Base-by-base conservation (phyloP, 306 rosid genomes). In the Morella rubra region DNA sequence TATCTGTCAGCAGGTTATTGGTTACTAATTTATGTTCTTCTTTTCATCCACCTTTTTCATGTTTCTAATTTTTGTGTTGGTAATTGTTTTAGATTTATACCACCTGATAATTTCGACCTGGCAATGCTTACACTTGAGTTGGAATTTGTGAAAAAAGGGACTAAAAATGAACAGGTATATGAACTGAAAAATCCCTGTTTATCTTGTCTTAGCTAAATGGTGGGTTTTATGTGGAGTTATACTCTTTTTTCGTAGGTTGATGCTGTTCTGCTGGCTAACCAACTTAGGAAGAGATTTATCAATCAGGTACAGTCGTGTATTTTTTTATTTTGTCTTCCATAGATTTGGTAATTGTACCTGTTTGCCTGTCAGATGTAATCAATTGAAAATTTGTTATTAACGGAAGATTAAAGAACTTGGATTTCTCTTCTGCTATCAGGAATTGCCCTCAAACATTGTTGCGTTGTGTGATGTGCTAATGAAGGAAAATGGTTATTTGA, bases 101-200 rank as follows among this genome's bases (percentile, higher is more conserved):
- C 93, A 1, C 99, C 98, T 20, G 97, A 89, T 9, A 72, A 87
- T 66, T 96, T 92, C 83, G 73, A 85, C 77, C 84, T 96, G 75
- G 97, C 99, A 5, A 8, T 89, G 88, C 83, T 96, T n/a, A 84
- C 85, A 14, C 81, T 96, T 60, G 99, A 96, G 27, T 83, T 96
- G 90, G 99, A 96, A 81, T 92, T 96, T 72, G 82, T 92, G 76
- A 91, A 89, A 73, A 92, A 79, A 77, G 93, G 93, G 49, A 71
- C 59, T 67, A 92, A 81, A 86, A 96, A 74, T 78, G 99, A 96
- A 76, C 97, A 96, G 96, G 99, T 87, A 20, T 50, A 82, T 60
- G 15, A 64, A 58, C 37, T 76, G 71, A 60, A 71, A 5, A 49
- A 41, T 16, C 18, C 73, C 66, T 16, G 13, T n/a, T 65, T 65